Evolutionary conservation across 2,329 filamentous ascomycete genomes (phyloP), one percentile per base, ranked within the genome.

Genomic region (Aspergillus eucalypticola): DNA sequence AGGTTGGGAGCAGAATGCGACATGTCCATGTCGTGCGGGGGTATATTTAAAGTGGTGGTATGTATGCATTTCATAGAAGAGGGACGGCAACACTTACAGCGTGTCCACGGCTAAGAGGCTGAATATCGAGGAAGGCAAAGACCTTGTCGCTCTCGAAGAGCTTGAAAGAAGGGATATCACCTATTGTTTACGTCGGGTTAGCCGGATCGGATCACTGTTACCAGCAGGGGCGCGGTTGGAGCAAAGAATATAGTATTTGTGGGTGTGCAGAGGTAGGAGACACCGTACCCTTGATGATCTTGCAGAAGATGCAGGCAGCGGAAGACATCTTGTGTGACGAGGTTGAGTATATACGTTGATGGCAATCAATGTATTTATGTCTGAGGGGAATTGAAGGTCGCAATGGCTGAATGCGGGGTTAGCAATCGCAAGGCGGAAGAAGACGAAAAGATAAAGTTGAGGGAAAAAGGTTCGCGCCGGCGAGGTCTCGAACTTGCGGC

Each of bases 131-230:
- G 78, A 99, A 99, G 8, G 95, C 95, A 64, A 96, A 84, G 49
- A 94, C 91, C 81, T 94, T 96, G 39, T 96, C 90, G 70, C 86
- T 95, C 81, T 99, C 95, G 75, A 91, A 93, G 79, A 99, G 88
- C 85, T 97, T 99, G 83, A 98, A 89, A 69, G 88, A 94, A 52
- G 95, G 95, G 76, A 99, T 97, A 63, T 98, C 94, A 67, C 93
- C 93, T 97, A 70, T 61, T 42, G 29, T 66, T 60, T 67, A 50
- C 53, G 39, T 17, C 17, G 35, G 21, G 21, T 62, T 60, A 65
- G 63, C 49, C 8, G 46, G 42, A 39, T 50, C 10, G 7, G 23
- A 3, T 21, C 25, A 27, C n/a, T 44, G 15, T 21, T 19, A 19
- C 10, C 32, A 23, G 38, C 17, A n/a, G n/a, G 27, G 25, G n/a